Conservation (phyloP, 495 filamentous ascomycete genomes). For the Oleoguttula mirabilis region DNA sequence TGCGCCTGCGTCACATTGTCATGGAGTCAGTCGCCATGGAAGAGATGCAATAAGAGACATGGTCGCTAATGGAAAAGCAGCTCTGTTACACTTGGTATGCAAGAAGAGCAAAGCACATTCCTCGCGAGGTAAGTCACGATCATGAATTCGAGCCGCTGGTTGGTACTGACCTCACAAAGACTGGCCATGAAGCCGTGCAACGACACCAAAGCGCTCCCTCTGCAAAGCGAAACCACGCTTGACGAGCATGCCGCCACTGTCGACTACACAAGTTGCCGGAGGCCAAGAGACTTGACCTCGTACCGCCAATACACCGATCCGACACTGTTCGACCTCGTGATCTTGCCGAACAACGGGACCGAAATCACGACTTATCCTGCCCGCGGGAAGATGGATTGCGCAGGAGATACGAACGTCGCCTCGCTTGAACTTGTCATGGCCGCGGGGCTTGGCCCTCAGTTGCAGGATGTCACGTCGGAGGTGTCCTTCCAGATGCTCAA, state of each 20-base stretch:
- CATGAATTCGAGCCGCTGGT: neutral
- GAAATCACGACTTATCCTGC: neutral
- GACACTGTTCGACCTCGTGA: neutral
- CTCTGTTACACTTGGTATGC: neutral
- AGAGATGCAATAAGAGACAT: neutral
- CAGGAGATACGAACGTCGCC: neutral
- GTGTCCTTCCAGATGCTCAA: neutral
- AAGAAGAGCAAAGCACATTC: neutral
- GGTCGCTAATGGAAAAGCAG: neutral
- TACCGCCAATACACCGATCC: neutral
- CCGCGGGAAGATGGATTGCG: neutral
- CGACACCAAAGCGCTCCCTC: too few species aligned
- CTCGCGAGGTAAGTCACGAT: neutral
- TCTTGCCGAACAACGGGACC: neutral
- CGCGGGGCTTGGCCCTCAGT: neutral
- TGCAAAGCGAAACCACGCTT: too few species aligned
- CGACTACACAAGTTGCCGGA: neutral
- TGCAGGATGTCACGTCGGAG: neutral
- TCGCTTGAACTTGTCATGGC: neutral
- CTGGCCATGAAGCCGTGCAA: neutral
- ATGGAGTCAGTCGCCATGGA: neutral
- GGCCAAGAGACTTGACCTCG: neutral
- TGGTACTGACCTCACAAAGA: neutral
- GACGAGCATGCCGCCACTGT: too few species aligned
- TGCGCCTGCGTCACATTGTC: neutral